These are phyloP conservation scores for Borealophlyctis nickersoniae DNA, from an alignment of 192 early-diverging fungal species.

Conservation along the genomic window DNA sequence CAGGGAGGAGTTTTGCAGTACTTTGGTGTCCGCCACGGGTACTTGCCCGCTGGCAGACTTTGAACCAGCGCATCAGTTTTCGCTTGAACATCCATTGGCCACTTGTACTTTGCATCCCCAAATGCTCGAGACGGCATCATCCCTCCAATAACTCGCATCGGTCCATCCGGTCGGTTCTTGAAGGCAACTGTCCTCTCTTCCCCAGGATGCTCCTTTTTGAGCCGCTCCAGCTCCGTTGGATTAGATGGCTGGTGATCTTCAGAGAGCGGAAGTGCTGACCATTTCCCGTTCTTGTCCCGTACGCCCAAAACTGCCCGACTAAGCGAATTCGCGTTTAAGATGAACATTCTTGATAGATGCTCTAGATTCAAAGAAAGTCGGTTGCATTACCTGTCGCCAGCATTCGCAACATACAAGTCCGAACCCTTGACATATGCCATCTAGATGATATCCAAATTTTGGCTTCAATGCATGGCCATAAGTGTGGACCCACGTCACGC, in stretches of 20 bases:
- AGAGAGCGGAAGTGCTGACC: conserved; percentile 43
- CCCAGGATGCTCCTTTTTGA: conserved; percentile 69
- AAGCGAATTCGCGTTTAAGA: too few species aligned
- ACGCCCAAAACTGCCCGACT: conserved; percentile 29
- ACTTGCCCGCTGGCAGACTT: conserved; percentile 41
- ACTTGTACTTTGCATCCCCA: conserved; percentile 67
- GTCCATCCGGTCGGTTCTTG: conserved; percentile 43
- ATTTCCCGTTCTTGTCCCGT: not conserved
- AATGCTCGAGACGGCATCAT: conserved; percentile 55
- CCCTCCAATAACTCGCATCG: conserved; percentile 29
- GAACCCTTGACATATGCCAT: conserved; percentile 19
- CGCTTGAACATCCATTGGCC: conserved; percentile 12
- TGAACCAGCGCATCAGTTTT: conserved; percentile 22
- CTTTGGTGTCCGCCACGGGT: conserved; percentile 25
- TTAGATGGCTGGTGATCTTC: conserved; percentile 63
- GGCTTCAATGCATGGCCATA: too few species aligned
- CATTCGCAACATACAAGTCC: conserved; percentile 29
- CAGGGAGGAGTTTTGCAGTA: conserved; percentile 24
- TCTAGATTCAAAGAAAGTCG: conserved; percentile 6
- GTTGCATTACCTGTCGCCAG: conserved; percentile 23
- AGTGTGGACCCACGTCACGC: too few species aligned
- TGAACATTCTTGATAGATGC: too few species aligned
- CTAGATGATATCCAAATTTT: too few species aligned
- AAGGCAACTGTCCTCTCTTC: conserved; percentile 65
- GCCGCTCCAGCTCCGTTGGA: conserved; percentile 46